Evolutionary conservation across 2,329 filamentous ascomycete genomes (phyloP).

Genomic region (Juglanconis oblonga): DNA sequence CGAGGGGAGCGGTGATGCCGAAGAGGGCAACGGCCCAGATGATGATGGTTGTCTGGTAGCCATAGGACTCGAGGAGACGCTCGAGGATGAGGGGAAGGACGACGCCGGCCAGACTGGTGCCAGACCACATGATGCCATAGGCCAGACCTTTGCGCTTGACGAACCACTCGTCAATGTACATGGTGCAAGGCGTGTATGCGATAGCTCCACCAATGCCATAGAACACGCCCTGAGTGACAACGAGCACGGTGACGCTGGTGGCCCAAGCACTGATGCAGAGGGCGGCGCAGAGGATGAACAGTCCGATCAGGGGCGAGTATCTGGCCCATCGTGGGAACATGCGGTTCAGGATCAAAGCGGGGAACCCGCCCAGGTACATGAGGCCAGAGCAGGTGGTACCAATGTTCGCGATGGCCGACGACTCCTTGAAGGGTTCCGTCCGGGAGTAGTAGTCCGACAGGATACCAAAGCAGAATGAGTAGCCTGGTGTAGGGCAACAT

Average conservation of each 20-base stretch:
- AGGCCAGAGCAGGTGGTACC: slow-evolving; percentile 32
- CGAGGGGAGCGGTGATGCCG: slow-evolving; percentile 51
- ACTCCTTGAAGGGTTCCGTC: slow-evolving; percentile 54
- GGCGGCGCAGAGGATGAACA: slow-evolving; percentile 50
- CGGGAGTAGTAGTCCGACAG: slow-evolving; percentile 68
- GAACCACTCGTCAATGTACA: slow-evolving; percentile 64
- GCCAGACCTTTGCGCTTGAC: slow-evolving; percentile 55
- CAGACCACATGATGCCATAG: slow-evolving; percentile 62
- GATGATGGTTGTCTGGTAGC: slow-evolving; percentile 52
- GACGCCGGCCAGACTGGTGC: slow-evolving; percentile 50
- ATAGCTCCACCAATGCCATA: slow-evolving; percentile 58
- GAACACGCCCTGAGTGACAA: slow-evolving; percentile 59
- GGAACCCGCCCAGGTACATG: slow-evolving; percentile 52
- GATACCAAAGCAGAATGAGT: slow-evolving; percentile 66
- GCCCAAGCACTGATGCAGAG: slow-evolving; percentile 52
- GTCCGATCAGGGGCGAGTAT: slow-evolving; percentile 42
- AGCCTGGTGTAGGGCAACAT: slow-evolving; percentile 42
- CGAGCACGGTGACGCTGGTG: slow-evolving; percentile 49
- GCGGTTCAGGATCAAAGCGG: slow-evolving; percentile 45
- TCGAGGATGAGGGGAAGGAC: slow-evolving; percentile 52
- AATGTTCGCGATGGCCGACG: slow-evolving; percentile 56
- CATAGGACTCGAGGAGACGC: slow-evolving; percentile 46
- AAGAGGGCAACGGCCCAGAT: slow-evolving; percentile 51
- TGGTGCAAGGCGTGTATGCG: slow-evolving; percentile 53
- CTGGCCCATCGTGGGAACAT: slow-evolving; percentile 39